Evolutionary conservation across 257 asterid species (phyloP), one percentile per base, ranked within the genome.

Genomic region (Rubia yunnanensis): DNA sequence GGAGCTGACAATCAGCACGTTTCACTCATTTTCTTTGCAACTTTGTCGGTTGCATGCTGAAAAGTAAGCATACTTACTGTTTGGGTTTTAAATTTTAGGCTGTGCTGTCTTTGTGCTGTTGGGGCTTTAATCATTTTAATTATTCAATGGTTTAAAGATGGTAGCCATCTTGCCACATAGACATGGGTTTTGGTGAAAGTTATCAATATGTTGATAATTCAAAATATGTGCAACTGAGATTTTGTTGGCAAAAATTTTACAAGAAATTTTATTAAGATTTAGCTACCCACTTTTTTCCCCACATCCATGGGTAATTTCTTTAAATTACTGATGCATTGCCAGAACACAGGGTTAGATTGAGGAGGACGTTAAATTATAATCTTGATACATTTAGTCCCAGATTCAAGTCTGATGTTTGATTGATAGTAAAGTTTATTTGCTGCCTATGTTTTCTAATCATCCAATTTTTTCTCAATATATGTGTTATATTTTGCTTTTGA

Each of bases 21-120:
- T 92, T 79, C 99, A 92, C 79, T 92, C 99, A 23, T 92, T 89
- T 72, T 87, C 96, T 55, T 81, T 92, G 87, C 97, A 89, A 76
- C 95, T 92, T 72, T 92, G 99, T 72, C 96, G 94, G 65, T 70
- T 65, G 71, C 97, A 92, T 83, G 97, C 99, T 66, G 96, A 87
- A 75, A 92, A 89, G 99, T 92, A 86, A 59, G 89, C 75, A 68
- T 56, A 66, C 66, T 68, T 68, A 58, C 53, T 60, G 34, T 11
- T 17, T 57, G 11, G 8, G 34, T 55, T 41, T 11, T 18, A 22
- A 15, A 23, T 3, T 36, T 32, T 72, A 22, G 53, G 26, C 30
- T 46, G 20, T 41, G 15, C 22, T 54, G 52, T 72, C 32, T 5
- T n/a, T 64, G 23, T 64, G 53, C 14, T 30, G 48, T 32, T 41